These are phyloP conservation scores for Aspergillus sojae DNA, from an alignment of 2,329 filamentous ascomycete genomes.

Conservation along the genomic window DNA sequence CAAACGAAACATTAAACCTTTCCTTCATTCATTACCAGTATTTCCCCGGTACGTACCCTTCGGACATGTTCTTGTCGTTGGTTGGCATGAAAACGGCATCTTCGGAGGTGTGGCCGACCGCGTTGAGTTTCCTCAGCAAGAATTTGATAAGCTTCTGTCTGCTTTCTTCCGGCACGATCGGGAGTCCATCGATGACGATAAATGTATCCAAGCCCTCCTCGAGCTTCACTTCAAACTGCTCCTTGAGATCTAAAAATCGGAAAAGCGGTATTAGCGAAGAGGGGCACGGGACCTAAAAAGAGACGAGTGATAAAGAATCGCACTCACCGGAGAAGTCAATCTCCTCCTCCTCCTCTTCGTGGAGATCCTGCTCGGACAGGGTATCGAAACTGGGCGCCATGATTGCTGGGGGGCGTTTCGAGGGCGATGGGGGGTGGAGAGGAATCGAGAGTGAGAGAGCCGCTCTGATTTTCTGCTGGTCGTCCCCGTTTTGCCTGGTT, in stretches of 20 bases:
- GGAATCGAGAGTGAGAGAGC: slow-evolving; percentile 26
- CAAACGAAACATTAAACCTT: slow-evolving; percentile 21
- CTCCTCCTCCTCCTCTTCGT: slow-evolving; percentile 87
- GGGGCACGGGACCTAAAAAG: slow-evolving; percentile 26
- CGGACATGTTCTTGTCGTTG: slow-evolving; percentile 80
- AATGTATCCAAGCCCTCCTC: slow-evolving; percentile 97
- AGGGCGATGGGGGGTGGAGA: slow-evolving; percentile 23
- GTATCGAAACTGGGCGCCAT: slow-evolving; percentile 96
- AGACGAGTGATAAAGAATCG: slow-evolving; percentile 15
- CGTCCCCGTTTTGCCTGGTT: slow-evolving; percentile 27
- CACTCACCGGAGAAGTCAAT: slow-evolving; percentile 77
- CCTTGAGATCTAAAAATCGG: slow-evolving; percentile 68
- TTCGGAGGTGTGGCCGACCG: slow-evolving; percentile 80
- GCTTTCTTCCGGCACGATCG: slow-evolving; percentile 84
- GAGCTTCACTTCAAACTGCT: slow-evolving; percentile 92
- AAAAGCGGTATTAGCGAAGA: slow-evolving; percentile 25
- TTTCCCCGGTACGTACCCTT: slow-evolving; percentile 65
- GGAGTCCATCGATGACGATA: slow-evolving; percentile 92
- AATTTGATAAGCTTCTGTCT: slow-evolving; percentile 96
- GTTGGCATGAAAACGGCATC: slow-evolving; percentile 93
- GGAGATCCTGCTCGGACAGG: slow-evolving; percentile 87
- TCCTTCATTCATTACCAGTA: slow-evolving; percentile 1
- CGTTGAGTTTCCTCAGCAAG: slow-evolving; percentile 86
- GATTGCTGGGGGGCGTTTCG: slow-evolving; percentile 48
- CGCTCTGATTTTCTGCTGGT: slow-evolving; percentile 35